Evolutionary conservation across 75 land plant species (phyloP).

Genomic region (Selaginella moellendorffii): DNA sequence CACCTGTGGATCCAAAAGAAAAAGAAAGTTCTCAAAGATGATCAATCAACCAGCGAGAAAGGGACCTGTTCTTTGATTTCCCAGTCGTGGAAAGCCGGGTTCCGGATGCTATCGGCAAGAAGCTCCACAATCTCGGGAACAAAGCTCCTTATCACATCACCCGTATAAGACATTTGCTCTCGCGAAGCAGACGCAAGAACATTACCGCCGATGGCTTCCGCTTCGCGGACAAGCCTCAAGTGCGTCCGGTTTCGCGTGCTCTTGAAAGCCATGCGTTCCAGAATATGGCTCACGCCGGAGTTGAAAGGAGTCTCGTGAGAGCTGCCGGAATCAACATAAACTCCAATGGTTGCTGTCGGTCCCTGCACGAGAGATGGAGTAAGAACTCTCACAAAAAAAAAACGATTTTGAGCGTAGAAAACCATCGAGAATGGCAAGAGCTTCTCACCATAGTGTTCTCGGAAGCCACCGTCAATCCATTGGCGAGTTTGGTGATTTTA

Average conservation of each 20-base stretch:
- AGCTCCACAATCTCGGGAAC: slow-evolving; percentile 90
- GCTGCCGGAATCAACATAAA: slow-evolving; percentile 78
- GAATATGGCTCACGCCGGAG: slow-evolving; percentile 55
- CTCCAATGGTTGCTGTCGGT: slow-evolving; percentile 60
- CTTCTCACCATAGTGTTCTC: slow-evolving; percentile 50
- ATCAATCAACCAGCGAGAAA: too few relatives aligned
- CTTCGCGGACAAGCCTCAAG: slow-evolving; percentile 74
- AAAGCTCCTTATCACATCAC: slow-evolving; percentile 64
- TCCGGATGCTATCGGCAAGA: slow-evolving; percentile 76
- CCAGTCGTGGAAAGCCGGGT: slow-evolving; percentile 82
- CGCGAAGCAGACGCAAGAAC: slow-evolving; percentile 65
- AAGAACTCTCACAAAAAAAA: neutral
- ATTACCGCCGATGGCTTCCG: slow-evolving; percentile 90
- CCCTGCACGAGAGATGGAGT: slow-evolving; percentile 23
- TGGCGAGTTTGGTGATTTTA: slow-evolving; percentile 62
- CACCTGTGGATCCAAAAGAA: too few relatives aligned
- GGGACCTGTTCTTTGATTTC: slow-evolving; percentile 83
- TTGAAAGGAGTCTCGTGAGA: slow-evolving; percentile 54
- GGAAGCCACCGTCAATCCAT: slow-evolving; percentile 78
- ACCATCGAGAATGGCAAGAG: neutral
- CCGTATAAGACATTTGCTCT: slow-evolving; percentile 88
- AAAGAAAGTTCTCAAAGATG: too few relatives aligned
- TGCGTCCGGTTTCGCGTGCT: slow-evolving; percentile 67
- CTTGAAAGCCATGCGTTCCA: slow-evolving; percentile 93
- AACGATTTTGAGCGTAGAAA: neutral